phyloP scores from a whole-genome alignment of 495 filamentous ascomycete genomes.

The Penicillium desertorum region DNA sequence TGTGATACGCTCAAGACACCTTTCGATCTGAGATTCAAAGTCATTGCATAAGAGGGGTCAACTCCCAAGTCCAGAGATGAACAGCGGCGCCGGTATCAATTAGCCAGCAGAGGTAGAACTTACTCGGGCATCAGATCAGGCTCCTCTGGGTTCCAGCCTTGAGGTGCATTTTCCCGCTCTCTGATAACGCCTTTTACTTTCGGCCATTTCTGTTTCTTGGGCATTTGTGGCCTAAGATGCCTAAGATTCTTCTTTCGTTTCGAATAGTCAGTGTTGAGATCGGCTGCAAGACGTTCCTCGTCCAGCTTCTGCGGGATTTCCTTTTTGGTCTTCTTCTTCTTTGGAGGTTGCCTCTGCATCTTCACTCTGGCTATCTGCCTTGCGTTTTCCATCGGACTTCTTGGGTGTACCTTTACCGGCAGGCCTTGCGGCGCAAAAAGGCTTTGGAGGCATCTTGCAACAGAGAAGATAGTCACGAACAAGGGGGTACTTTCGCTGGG shows the following conservation, averaged over 20 bases:
- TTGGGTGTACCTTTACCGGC: not conserved
- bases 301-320: not conserved
- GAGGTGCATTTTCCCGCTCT: not conserved
- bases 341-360: not conserved
- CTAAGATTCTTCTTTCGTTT: not conserved
- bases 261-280: not conserved
- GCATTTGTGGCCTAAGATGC: not conserved
- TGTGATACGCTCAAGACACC: conserved; percentile 12
- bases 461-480: not conserved
- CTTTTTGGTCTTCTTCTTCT: not conserved
- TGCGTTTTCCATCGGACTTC: not conserved
- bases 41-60: conserved; percentile 2
- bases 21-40: conserved; percentile 15
- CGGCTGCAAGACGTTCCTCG: not conserved
- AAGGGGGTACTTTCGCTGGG: not conserved
- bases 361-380: not conserved
- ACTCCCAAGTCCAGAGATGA: not conserved
- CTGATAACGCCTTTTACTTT: not conserved
- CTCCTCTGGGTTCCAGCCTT: conserved; percentile 12
- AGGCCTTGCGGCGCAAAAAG: not conserved
- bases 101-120: not conserved
- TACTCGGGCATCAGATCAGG: conserved; percentile 15
- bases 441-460: not conserved
- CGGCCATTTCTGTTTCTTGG: not conserved
- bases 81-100: not conserved